Conservation (phyloP, 192 early-diverging fungal genomes). For the Thoreauomyces humboldtii region DNA sequence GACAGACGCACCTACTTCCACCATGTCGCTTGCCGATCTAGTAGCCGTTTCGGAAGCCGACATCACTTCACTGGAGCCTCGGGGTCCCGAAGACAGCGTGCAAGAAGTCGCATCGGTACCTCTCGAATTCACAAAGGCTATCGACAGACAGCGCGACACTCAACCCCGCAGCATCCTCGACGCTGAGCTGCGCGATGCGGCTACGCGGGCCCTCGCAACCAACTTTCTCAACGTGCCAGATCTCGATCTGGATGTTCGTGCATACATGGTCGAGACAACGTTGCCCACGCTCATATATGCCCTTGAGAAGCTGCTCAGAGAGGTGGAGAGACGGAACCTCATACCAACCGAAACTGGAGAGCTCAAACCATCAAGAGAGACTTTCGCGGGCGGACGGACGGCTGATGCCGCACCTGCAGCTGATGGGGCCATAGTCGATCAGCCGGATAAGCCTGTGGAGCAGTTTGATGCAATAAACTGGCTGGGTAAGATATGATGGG, state of each 20-base stretch:
- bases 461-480: conserved; percentile 54
- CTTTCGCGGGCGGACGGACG: background rate
- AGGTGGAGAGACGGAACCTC: conserved; percentile 35
- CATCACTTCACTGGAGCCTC: too few relatives aligned
- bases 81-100: too few relatives aligned
- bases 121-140: conserved; percentile 1
- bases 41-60: too few relatives aligned
- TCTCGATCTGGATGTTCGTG: conserved; percentile 38
- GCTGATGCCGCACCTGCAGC: background rate
- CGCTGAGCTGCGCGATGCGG: conserved; percentile 32
- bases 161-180: conserved; percentile 10
- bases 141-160: background rate
- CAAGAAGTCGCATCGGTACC: too few relatives aligned
- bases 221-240: conserved; percentile 44
- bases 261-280: conserved; percentile 50
- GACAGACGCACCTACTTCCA: background rate
- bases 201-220: conserved; percentile 35
- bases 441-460: conserved; percentile 36
- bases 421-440: conserved; percentile 10
- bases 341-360: background rate
- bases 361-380: background rate
- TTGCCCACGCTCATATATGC: conserved; percentile 48
- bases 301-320: conserved; percentile 45
- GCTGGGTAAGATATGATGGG: conserved; percentile 56
- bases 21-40: background rate